phyloP scores from a whole-genome alignment of 148 eudicot species.

The Drosera capensis region DNA sequence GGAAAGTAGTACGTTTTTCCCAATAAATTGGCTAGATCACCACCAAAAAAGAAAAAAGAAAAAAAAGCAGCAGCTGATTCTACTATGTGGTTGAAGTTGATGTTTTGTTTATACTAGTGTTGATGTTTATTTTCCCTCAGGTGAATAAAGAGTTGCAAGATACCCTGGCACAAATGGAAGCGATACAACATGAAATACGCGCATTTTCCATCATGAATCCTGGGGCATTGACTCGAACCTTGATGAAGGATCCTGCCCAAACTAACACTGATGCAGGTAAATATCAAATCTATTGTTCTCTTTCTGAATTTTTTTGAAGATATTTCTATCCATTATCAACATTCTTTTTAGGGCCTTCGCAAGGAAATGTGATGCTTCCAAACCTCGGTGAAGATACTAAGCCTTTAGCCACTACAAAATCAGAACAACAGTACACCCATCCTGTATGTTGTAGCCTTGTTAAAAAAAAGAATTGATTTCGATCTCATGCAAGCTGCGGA shows the following conservation, averaged over 20 bases:
- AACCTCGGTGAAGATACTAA: neutral
- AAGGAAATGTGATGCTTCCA: neutral
- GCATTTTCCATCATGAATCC: constrained; percentile 71
- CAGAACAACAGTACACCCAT: too few species aligned
- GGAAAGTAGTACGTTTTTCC: too few species aligned
- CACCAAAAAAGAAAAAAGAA: too few species aligned
- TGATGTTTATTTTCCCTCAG: constrained; percentile 14
- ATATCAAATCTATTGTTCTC: too few species aligned
- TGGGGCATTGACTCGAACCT: constrained; percentile 57
- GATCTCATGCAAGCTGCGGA: too few species aligned
- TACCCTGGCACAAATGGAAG: constrained; percentile 79
- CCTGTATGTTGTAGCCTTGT: too few species aligned
- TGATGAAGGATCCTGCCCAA: constrained; percentile 44
- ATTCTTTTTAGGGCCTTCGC: constrained; percentile 11
- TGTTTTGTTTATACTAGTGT: neutral
- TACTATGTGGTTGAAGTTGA: neutral
- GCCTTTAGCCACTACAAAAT: neutral
- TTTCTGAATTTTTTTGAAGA: too few species aligned
- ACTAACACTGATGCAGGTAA: constrained; percentile 25
- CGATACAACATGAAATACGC: constrained; percentile 81
- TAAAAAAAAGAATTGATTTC: too few species aligned
- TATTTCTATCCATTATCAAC: neutral
- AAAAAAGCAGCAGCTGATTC: too few species aligned
- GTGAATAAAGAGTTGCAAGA: constrained; percentile 94
- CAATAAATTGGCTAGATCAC: too few species aligned